phyloP scores from a whole-genome alignment of 2,329 filamentous ascomycete genomes.

The Verticillium nonalfalfae region DNA sequence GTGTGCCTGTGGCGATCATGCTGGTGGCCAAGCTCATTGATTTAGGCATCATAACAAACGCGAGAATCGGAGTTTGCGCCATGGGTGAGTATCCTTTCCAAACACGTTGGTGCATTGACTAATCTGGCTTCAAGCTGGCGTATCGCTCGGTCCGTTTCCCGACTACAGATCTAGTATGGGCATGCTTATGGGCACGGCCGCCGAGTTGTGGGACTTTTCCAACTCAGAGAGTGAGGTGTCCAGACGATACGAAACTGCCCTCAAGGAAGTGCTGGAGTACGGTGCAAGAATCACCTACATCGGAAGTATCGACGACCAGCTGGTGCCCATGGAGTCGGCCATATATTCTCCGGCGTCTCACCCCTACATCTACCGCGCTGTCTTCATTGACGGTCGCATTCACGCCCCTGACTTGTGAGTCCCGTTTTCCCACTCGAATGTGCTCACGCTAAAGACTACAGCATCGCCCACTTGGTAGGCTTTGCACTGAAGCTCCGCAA shows the following conservation, averaged over 20 bases:
- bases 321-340: slow-evolving; percentile 87
- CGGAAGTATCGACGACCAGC: slow-evolving; percentile 93
- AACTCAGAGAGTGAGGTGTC: slow-evolving; percentile 77
- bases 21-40: slow-evolving; percentile 88
- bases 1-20: slow-evolving; percentile 90
- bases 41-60: slow-evolving; percentile 72
- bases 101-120: neutral
- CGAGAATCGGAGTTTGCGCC: slow-evolving; percentile 79
- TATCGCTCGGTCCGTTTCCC: slow-evolving; percentile 86
- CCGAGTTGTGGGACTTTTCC: slow-evolving; percentile 91
- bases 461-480: slow-evolving; percentile 81
- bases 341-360: slow-evolving; percentile 81
- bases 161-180: slow-evolving; percentile 86
- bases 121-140: slow-evolving; percentile 55
- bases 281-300: slow-evolving; percentile 82
- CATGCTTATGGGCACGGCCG: slow-evolving; percentile 83
- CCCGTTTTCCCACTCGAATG: neutral
- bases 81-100: slow-evolving; percentile 41
- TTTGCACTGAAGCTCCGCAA: slow-evolving; percentile 94
- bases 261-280: slow-evolving; percentile 68
- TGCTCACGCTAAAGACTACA: slow-evolving; percentile 15
- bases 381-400: slow-evolving; percentile 88
- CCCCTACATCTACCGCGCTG: slow-evolving; percentile 90
- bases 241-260: slow-evolving; percentile 68
- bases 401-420: slow-evolving; percentile 83